These are phyloP conservation scores for Trypanosoma mega DNA, from an alignment of 208 protist species.

Conservation along the genomic window DNA sequence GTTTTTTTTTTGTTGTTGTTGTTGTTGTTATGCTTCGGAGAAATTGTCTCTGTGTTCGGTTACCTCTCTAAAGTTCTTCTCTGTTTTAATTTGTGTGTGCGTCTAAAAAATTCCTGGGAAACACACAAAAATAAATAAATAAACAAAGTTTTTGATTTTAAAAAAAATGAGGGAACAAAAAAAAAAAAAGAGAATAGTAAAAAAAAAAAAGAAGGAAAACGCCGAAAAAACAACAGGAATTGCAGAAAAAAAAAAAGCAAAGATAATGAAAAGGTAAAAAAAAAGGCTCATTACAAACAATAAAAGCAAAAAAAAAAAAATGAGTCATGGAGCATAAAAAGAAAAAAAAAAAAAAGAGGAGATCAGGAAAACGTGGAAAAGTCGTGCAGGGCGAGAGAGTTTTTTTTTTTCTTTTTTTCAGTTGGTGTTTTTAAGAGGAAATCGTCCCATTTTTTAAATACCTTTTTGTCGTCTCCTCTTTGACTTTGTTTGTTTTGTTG, in stretches of 20 bases:
- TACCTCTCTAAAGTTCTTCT: constrained; percentile 12
- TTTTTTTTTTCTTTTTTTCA: constrained; percentile 18
- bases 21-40: too few relatives aligned
- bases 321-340: constrained; percentile 5
- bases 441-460: background rate
- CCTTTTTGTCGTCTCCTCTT: too few relatives aligned
- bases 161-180: constrained; percentile 4
- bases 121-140: constrained; percentile 6
- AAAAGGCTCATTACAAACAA: background rate
- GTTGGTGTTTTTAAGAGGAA: background rate
- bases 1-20: too few relatives aligned
- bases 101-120: background rate
- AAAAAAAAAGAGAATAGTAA: constrained; percentile 1
- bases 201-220: constrained; percentile 20
- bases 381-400: background rate
- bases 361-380: too few relatives aligned
- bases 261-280: too few relatives aligned
- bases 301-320: constrained; percentile 16
- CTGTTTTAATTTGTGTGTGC: background rate
- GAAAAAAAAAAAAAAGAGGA: constrained; percentile 9
- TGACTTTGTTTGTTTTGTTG: too few relatives aligned
- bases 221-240: background rate
- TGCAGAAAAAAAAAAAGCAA: too few relatives aligned
- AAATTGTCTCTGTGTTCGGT: background rate
- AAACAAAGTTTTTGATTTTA: background rate